Evolutionary conservation across 163 green algal genomes (phyloP), one percentile per base, ranked within the genome.

Genomic region (Trebouxiophyceae sp.): DNA sequence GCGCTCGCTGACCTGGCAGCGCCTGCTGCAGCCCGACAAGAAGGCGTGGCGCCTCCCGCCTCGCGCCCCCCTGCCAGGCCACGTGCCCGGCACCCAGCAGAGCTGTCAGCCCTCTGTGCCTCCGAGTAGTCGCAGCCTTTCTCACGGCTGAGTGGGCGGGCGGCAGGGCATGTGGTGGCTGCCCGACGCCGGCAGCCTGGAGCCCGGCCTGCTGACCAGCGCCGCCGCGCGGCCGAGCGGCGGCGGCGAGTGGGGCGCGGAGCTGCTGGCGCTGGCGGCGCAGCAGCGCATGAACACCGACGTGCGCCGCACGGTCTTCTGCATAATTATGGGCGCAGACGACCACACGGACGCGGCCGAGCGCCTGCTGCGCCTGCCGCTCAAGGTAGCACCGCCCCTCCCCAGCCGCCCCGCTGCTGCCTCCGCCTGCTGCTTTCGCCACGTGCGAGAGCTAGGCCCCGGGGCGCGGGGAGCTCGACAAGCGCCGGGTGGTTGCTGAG

Each of bases 211-310:
- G n/a, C n/a, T n/a, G n/a, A n/a, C n/a, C n/a, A n/a, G n/a, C n/a
- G n/a, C n/a, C n/a, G n/a, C n/a, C n/a, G n/a, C n/a, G n/a, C n/a
- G n/a, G n/a, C n/a, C n/a, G n/a, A 0, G 69, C 71, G 4, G 23
- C 60, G 50, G 23, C 27, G 66, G 24, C 29, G 46, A 50, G 54
- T 60, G 55, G 30, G 47, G 57, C 7, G 56, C 26, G 7, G 70
- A 85, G 67, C 71, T 93, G 57, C 73, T 95, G 39, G 46, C 67
- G 34, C 74, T 96, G 59, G 92, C 92, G 5, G 81, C 83, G 0
- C 50, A 60, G 6, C 77, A 89, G 81, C 77, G 88, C n/a, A 96
- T 98, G 92, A 96, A 89, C 75, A 98, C 92, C 3, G 89, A 96
- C 62, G 75, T 75, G 28, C 67, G 87, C n/a, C 78, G 87, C 0